Evolutionary conservation across 208 protist species (phyloP).

Genomic region (Acanthamoeba triangularis): DNA sequence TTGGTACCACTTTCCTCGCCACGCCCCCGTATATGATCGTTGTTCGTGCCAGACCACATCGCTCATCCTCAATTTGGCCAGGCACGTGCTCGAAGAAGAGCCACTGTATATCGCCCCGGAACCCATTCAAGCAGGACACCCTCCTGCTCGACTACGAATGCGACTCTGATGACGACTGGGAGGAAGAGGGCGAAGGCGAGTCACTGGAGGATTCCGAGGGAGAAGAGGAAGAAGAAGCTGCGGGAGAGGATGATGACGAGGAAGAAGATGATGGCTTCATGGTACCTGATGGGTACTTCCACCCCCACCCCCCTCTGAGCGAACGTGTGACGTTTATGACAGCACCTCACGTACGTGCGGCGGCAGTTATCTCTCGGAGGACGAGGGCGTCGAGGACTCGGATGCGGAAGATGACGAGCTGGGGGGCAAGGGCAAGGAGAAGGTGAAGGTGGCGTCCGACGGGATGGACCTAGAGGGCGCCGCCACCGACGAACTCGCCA

Average conservation of each 20-base stretch:
- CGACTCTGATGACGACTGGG: conserved; percentile 23
- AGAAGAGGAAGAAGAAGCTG: neutral
- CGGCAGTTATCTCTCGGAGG: conserved; percentile 6
- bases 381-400: conserved; percentile 2
- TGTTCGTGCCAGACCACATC: neutral
- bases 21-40: neutral
- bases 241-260: neutral
- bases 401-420: neutral
- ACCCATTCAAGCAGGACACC: conserved; percentile 42
- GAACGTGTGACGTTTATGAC: too few relatives aligned
- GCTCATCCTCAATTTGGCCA: too few relatives aligned
- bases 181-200: conserved; percentile 20
- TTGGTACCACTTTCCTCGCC: too few relatives aligned
- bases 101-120: neutral
- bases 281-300: conserved; percentile 19
- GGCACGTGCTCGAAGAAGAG: neutral
- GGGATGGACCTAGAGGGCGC: neutral
- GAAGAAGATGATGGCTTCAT: conserved; percentile 31
- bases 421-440: neutral
- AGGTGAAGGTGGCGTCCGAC: neutral
- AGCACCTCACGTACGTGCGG: too few relatives aligned
- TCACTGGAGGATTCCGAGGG: neutral
- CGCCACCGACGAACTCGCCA: neutral
- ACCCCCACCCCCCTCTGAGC: too few relatives aligned
- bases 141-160: conserved; percentile 3